A percentile compares a stretch with the other conserved stretches of the same genome.
phyloP scores from a whole-genome alignment of 2,329 filamentous ascomycete species.

The Sarocladiaceae sp. region DNA sequence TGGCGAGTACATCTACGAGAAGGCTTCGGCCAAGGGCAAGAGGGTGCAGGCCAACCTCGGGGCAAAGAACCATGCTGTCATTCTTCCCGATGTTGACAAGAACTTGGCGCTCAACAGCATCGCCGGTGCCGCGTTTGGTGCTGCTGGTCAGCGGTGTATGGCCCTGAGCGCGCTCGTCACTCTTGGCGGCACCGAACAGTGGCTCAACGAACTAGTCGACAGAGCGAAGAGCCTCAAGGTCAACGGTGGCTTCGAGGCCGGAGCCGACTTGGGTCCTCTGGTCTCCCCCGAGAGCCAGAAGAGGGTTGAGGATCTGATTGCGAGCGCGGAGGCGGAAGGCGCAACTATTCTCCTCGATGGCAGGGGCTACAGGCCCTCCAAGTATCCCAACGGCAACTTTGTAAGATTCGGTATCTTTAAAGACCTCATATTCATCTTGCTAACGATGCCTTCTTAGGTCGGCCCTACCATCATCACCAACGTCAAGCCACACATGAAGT shows the following conservation, averaged over 20 bases:
- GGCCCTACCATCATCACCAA: conserved; percentile 73
- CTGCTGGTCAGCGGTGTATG: conserved; percentile 77
- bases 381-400: conserved; percentile 67
- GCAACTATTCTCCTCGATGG: conserved; percentile 71
- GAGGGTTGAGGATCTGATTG: conserved; percentile 66
- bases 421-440: neutral
- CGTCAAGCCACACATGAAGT: conserved; percentile 68
- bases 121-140: conserved; percentile 73
- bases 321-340: conserved; percentile 66
- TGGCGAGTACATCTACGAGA: conserved; percentile 71
- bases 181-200: conserved; percentile 70
- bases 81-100: conserved; percentile 75
- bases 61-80: conserved; percentile 76
- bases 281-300: conserved; percentile 68
- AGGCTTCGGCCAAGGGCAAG: conserved; percentile 72
- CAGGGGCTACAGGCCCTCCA: conserved; percentile 62
- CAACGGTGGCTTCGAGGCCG: conserved; percentile 69
- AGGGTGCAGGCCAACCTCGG: conserved; percentile 76
- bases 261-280: conserved; percentile 69
- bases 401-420: no score
- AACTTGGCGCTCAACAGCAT: conserved; percentile 74
- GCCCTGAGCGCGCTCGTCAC: conserved; percentile 70
- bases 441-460: conserved; percentile 32
- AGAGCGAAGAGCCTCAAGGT: conserved; percentile 62
- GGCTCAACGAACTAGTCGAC: conserved; percentile 67